A percentile compares a stretch with the other conserved stretches of the same genome.
Evolutionary conservation across 2,329 filamentous ascomycete genomes (phyloP).

Genomic region (Neopestalotiopsis sp.): DNA sequence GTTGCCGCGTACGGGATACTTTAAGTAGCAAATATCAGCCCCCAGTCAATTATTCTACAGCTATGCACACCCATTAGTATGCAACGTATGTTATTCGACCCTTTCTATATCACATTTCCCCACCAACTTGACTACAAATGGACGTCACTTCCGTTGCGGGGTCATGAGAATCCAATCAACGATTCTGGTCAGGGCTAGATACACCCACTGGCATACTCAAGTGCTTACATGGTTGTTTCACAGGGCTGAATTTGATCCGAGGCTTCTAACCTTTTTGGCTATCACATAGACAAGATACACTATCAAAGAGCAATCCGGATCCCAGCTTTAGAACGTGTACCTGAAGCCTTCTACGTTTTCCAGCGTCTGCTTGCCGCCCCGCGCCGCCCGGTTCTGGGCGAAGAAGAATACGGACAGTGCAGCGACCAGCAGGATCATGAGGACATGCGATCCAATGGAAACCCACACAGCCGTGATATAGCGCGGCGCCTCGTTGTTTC

Average conservation of each 20-base stretch:
- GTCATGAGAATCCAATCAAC: not conserved
- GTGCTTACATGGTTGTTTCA: not conserved
- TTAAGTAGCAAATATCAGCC: not conserved
- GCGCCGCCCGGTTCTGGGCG: constrained; percentile 54
- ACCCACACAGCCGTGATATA: constrained; percentile 73
- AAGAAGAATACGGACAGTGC: constrained; percentile 60
- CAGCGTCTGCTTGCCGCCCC: constrained; percentile 51
- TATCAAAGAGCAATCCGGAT: not conserved
- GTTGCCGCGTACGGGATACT: not conserved
- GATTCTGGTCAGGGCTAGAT: not conserved
- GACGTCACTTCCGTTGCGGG: not conserved
- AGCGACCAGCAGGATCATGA: constrained; percentile 60
- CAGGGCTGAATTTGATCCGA: not conserved
- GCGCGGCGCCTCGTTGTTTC: constrained; percentile 63
- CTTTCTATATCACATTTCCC: not conserved
- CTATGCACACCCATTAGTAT: not conserved
- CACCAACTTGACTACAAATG: not conserved
- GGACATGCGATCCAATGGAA: constrained; percentile 67
- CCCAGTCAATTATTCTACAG: not conserved
- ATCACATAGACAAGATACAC: no score
- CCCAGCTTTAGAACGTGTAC: constrained; percentile 28
- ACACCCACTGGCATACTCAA: not conserved
- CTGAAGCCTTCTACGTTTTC: constrained; percentile 48
- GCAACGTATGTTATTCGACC: not conserved
- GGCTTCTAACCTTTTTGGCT: no score